Evolutionary conservation across 23 red algal genomes (phyloP), one percentile per base, ranked within the genome.

Genomic region (Gracilariopsis chorda): DNA sequence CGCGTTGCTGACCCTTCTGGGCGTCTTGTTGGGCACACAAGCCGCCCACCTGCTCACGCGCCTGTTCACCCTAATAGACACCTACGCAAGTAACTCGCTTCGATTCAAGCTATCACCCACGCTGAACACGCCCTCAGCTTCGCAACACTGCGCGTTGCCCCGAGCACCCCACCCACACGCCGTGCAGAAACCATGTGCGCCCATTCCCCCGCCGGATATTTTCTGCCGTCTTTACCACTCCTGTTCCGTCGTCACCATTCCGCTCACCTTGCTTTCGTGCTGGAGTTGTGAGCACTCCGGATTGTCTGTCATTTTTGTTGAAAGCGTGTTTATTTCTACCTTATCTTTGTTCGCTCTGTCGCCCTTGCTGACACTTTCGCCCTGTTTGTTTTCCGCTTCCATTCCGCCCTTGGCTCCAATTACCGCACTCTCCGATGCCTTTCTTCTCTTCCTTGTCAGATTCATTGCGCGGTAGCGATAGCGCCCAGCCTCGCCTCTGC

Each of bases 341-440:
- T 42, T 70, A 17, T 70, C 63, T 14, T 42, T 70, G 63, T 70
- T 70, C 33, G 63, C 63, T 33, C 63, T 70, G 16, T 70, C 63
- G 1, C 63, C 63, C 3, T 7, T 70, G 34, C 8, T 42, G 14
- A 39, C 35, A 39, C n/a, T n/a, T n/a, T n/a, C 63, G 63, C 34
- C 14, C 29, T 42, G 63, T 37, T 7, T 70, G 63, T 7, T 14
- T 37, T 13, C 11, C 60, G 55, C 55, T 73, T 35, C 42, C 16
- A n/a, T n/a, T n/a, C n/a, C n/a, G n/a, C n/a, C n/a, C n/a, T n/a
- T n/a, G n/a, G n/a, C n/a, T n/a, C n/a, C n/a, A n/a, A n/a, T n/a
- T n/a, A n/a, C n/a, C n/a, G n/a, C n/a, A n/a, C n/a, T n/a, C n/a
- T n/a, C n/a, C n/a, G n/a, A n/a, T n/a, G n/a, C n/a, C n/a, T n/a